Evolutionary conservation across 2,329 filamentous ascomycete genomes (phyloP).

Genomic region (Colletotrichum sp.): DNA sequence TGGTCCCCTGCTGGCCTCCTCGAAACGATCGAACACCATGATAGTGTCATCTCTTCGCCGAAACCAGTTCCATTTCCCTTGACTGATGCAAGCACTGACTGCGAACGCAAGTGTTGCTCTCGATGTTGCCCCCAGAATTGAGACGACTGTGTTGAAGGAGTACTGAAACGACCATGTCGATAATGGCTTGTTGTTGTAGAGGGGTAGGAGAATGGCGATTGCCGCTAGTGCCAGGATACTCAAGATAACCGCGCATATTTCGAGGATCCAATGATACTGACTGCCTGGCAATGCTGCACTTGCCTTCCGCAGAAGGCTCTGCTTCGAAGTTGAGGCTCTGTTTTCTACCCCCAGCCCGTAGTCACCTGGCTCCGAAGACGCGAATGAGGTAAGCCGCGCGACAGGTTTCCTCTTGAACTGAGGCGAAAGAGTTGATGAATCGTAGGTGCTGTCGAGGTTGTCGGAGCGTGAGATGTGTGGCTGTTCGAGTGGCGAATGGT

Average conservation of each 20-base stretch:
- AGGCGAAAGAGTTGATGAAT: not conserved
- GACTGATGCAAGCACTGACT: not conserved
- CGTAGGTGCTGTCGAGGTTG: not conserved
- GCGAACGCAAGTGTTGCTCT: not conserved
- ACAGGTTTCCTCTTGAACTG: not conserved
- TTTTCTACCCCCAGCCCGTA: not conserved
- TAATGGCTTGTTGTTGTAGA: not conserved
- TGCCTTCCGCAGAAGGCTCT: not conserved
- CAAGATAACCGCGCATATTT: not conserved
- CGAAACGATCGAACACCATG: not conserved
- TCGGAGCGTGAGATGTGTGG: not conserved
- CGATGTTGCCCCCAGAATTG: not conserved
- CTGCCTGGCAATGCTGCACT: not conserved
- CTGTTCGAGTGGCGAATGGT: not conserved
- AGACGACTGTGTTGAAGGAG: not conserved
- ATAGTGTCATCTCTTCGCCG: not conserved
- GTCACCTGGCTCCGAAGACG: not conserved
- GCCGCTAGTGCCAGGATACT: not conserved
- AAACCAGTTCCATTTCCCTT: constrained; percentile 3
- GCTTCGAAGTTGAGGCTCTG: not conserved
- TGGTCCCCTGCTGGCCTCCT: not conserved
- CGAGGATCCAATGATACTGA: not conserved
- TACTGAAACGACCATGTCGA: not conserved
- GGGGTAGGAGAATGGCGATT: not conserved
- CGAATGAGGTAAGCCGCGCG: not conserved